Conservation (phyloP, 2,329 filamentous ascomycete genomes). For the Pseudogymnoascus sp. region DNA sequence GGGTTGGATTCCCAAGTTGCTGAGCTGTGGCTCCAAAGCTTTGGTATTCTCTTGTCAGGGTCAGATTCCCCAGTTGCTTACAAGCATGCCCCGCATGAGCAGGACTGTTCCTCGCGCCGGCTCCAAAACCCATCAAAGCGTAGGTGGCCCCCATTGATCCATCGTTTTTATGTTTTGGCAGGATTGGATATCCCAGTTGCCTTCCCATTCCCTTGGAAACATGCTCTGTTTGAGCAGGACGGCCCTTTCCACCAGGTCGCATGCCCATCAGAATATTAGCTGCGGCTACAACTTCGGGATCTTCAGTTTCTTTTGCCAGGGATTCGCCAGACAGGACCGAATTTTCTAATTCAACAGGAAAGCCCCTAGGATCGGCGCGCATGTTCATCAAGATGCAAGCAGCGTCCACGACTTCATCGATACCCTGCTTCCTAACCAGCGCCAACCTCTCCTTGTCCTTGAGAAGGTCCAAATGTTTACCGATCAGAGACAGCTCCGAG, state of each 20-base stretch:
- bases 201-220: neutral
- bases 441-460: neutral
- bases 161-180: neutral
- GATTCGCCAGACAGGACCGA: neutral
- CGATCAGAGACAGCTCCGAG: neutral
- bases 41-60: too few species aligned
- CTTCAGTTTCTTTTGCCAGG: neutral
- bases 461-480: neutral
- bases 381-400: slow-evolving; percentile 4
- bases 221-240: neutral
- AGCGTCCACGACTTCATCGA: neutral
- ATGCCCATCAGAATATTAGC: neutral
- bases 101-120: too few species aligned
- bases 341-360: neutral
- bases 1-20: too few species aligned
- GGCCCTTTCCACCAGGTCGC: neutral
- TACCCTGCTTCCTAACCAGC: neutral
- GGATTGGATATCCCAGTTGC: too few species aligned
- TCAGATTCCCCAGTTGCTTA: too few species aligned
- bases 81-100: too few species aligned
- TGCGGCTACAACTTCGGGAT: neutral
- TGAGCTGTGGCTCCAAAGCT: too few species aligned
- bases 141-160: neutral
- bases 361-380: neutral
- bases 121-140: too few species aligned